These are phyloP conservation scores for Diatrype stigma DNA, from an alignment of 2,329 filamentous ascomycete species.

Conservation along the genomic window DNA sequence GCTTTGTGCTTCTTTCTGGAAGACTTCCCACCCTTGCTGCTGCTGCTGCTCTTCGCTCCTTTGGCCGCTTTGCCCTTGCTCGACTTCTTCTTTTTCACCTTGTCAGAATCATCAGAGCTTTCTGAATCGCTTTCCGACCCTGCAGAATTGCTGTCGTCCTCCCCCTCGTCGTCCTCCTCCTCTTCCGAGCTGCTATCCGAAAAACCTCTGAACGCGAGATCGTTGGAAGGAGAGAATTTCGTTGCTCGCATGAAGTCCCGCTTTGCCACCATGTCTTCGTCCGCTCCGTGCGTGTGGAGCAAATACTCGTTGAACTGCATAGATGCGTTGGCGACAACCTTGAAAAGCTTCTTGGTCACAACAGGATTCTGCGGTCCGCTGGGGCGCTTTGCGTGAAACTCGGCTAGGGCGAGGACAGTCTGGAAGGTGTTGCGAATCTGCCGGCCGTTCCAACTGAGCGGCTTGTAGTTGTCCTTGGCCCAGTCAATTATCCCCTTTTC, in stretches of 20 bases:
- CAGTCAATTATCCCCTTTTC: slow-evolving; percentile 16
- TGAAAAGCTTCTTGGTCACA: slow-evolving; percentile 5
- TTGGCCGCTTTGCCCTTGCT: slow-evolving; percentile 3
- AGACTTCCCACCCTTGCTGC: not conserved
- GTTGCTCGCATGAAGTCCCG: slow-evolving; percentile 3
- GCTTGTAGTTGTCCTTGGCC: slow-evolving; percentile 13
- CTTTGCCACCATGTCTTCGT: slow-evolving; percentile 10
- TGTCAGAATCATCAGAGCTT: slow-evolving; percentile 5
- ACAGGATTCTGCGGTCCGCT: not conserved
- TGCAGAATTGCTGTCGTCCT: not conserved
- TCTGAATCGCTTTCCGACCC: not conserved
- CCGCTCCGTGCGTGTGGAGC: slow-evolving; percentile 5
- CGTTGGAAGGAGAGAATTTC: slow-evolving; percentile 1
- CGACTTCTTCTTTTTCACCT: slow-evolving; percentile 5
- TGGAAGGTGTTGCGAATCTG: slow-evolving; percentile 32
- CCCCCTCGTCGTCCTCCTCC: slow-evolving; percentile 1
- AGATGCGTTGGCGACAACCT: slow-evolving; percentile 7
- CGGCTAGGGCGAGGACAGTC: slow-evolving; percentile 24
- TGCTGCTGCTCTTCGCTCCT: not conserved
- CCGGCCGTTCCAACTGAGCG: slow-evolving; percentile 27
- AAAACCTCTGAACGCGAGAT: not conserved
- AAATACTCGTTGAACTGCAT: slow-evolving; percentile 9
- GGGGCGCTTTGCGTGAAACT: slow-evolving; percentile 13
- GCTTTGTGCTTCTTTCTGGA: not conserved
- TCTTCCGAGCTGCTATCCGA: not conserved